Evolutionary conservation across 176 grass and related monocot species (phyloP), one percentile per base, ranked within the genome.

Genomic region (Rhynchospora tenuis): DNA sequence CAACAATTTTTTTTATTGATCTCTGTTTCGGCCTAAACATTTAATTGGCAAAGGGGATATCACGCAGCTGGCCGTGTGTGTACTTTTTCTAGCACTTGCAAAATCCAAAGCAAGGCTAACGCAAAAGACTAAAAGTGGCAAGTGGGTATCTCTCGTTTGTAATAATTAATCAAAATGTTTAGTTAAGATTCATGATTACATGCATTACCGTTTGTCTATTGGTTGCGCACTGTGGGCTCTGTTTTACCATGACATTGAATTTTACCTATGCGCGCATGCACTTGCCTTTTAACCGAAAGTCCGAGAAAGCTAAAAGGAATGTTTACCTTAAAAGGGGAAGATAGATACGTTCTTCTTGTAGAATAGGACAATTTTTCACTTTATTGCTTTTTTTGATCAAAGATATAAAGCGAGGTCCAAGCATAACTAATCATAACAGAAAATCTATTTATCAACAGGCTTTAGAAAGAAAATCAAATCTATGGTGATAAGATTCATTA

Each of bases 341-440:
- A 54, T 75, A 54, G 28, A 75, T 75, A 28, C 23, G 13, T 75
- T 23, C 23, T 75, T 8, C 23, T 75, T 76, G 15, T 19, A 55
- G 4, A 76, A 54, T 46, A 76, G 73, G 73, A 76, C 73, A 76
- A 76, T 76, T 55, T 76, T 55, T 48, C 48, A 76, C 73, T 76
- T 76, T 76, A 76, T 16, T 76, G 73, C 13, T 55, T 76, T 76
- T 52, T 29, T 29, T 14, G 47, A 55, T 76, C 48, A 29, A 76
- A 76, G 50, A 29, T 55, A 19, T 17, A 8, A 55, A 55, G 48
- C 13, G 23, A 76, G 6, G 6, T 6, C 47, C 4, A 76, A 76
- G 23, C 48, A 15, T 17, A 76, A 74, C 12, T 55, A 31, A 76
- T 76, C 48, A 55, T 76, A 28, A 76, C 48, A 75, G 0, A 55